Percentiles rank a stretch among this genome's conserved stretches.
Conservation (phyloP, 2,329 filamentous ascomycete genomes). For the Lasiodiplodia hormozganensis region DNA sequence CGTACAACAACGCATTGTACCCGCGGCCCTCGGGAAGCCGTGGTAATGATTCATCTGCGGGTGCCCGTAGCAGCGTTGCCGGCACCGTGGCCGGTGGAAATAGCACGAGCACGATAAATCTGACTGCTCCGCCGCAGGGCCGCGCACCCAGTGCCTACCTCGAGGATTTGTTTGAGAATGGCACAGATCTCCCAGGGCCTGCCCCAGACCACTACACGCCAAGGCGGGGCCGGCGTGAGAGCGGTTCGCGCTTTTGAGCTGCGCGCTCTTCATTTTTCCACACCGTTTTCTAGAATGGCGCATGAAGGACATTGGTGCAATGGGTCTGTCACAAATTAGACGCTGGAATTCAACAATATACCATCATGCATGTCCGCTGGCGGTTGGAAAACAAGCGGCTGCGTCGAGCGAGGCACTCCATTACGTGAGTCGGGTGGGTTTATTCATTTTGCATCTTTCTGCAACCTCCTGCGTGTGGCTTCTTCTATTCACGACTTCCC, state of each 20-base stretch:
- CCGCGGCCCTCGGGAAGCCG: conserved; percentile 15
- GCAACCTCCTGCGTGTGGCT: background rate
- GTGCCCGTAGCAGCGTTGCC: conserved; percentile 46
- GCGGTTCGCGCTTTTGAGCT: conserved; percentile 4
- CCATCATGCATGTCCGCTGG: background rate
- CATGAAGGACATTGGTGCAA: background rate
- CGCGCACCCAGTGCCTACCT: conserved; percentile 88
- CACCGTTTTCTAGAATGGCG: background rate
- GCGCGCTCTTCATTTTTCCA: background rate
- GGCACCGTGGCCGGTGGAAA: conserved; percentile 31
- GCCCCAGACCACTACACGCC: conserved; percentile 20
- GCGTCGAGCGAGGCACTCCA: background rate
- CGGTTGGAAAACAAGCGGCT: background rate
- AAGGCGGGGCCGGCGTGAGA: conserved; percentile 18
- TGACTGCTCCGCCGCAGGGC: conserved; percentile 67
- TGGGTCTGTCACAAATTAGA: background rate
- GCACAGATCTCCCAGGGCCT: conserved; percentile 49
- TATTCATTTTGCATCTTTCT: conserved; percentile 2
- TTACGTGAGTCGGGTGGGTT: background rate
- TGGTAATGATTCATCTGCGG: conserved; percentile 14
- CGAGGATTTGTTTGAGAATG: conserved; percentile 86
- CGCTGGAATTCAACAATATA: conserved; percentile 7
- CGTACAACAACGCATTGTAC: conserved; percentile 5
- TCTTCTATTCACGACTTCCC: background rate
- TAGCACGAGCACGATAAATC: conserved; percentile 70